These are phyloP conservation scores for Nicotiana knightiana DNA, from an alignment of 257 asterid species.

Conservation along the genomic window DNA sequence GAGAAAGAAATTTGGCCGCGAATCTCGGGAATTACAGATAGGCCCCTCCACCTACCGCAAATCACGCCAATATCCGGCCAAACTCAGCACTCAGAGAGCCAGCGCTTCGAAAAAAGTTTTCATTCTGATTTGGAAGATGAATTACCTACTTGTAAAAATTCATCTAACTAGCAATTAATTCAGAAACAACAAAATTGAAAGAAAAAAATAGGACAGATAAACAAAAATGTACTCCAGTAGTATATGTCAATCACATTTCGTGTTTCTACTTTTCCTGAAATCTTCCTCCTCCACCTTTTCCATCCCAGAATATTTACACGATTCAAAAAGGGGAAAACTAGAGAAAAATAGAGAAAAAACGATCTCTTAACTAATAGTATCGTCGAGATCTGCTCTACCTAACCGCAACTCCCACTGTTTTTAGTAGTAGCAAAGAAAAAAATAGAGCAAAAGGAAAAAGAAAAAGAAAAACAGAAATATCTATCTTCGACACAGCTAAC, in stretches of 20 bases:
- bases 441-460: not conserved
- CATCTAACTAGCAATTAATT: not conserved
- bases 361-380: not conserved
- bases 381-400: slow-evolving; percentile 3
- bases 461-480: not conserved
- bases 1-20: not conserved
- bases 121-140: not conserved
- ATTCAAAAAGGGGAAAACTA: not conserved
- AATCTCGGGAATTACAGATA: not conserved
- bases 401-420: not conserved
- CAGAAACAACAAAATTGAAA: not conserved
- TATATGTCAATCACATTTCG: not conserved
- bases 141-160: too few species aligned
- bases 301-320: slow-evolving; percentile 9
- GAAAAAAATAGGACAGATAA: not conserved
- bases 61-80: not conserved
- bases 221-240: not conserved
- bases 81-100: not conserved
- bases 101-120: not conserved
- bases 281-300: slow-evolving; percentile 3
- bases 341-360: not conserved
- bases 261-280: not conserved
- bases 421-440: not conserved
- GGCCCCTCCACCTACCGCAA: not conserved
- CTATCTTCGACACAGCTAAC: too few species aligned